These are phyloP conservation scores for Mycena galericulata DNA, from an alignment of 768 basidiomycete genomes.

Conservation along the genomic window DNA sequence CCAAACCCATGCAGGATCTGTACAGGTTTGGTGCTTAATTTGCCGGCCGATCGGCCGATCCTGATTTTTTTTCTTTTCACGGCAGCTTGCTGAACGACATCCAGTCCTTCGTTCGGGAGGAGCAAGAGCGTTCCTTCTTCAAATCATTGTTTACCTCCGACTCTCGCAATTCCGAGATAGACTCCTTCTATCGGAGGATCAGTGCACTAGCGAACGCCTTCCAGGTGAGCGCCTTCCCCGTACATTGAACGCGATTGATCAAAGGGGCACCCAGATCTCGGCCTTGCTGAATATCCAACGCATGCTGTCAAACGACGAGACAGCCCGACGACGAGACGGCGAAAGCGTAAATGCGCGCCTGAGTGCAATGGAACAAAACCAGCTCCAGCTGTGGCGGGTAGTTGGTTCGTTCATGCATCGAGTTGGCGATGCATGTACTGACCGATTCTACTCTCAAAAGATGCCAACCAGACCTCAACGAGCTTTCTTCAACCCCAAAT, in stretches of 20 bases:
- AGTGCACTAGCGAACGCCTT: neutral
- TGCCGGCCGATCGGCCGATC: too few relatives aligned
- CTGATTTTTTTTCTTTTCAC: neutral
- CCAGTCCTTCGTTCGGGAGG: neutral
- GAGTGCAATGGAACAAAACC: neutral
- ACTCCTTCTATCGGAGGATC: constrained; percentile 6
- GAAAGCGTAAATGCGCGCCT: neutral
- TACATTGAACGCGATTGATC: neutral
- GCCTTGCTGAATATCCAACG: constrained; percentile 10
- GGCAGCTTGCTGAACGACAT: constrained; percentile 10
- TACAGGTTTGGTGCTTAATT: neutral
- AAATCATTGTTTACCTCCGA: neutral
- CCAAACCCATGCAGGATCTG: neutral
- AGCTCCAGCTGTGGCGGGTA: neutral
- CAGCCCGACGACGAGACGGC: neutral
- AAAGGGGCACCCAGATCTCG: neutral
- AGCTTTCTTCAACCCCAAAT: too few relatives aligned
- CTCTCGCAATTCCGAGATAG: neutral
- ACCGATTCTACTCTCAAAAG: neutral
- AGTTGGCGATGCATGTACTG: too few relatives aligned
- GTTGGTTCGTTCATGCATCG: neutral
- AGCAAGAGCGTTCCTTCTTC: neutral
- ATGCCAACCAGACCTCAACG: too few relatives aligned
- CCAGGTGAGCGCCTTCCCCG: neutral
- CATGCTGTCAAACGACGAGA: neutral